Percentiles rank a stretch among this genome's conserved stretches.
Conservation (phyloP, 352 stramenopile genomes). For the Hyaloperonospora brassicae region DNA sequence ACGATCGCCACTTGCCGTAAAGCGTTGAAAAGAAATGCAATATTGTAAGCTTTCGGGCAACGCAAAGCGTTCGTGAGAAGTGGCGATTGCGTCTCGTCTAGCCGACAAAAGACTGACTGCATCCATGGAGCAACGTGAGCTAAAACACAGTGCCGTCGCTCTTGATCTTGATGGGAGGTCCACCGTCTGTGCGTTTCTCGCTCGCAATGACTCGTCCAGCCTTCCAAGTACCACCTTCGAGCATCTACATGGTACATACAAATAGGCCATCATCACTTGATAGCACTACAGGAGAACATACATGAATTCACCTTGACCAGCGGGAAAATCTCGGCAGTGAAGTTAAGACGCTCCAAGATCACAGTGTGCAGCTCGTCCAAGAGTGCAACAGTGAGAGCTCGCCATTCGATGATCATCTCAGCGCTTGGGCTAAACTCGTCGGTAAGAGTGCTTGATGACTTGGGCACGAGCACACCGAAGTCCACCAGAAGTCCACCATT, state of each 20-base stretch:
- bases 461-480: conserved; percentile 67
- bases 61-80: no score
- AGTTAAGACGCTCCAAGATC: conserved; percentile 52
- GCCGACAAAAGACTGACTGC: no score
- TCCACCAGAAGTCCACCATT: conserved; percentile 80
- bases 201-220: conserved; percentile 74
- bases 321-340: conserved; percentile 67
- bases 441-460: conserved; percentile 42
- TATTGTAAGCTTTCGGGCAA: no score
- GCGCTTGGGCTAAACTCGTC: conserved; percentile 54
- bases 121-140: not conserved
- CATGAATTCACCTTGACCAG: conserved; percentile 61
- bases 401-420: conserved; percentile 82
- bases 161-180: conserved; percentile 77
- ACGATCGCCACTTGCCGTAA: no score
- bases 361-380: conserved; percentile 69
- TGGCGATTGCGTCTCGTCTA: no score
- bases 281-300: not conserved
- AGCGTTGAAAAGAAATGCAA: no score
- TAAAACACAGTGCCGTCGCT: conserved; percentile 85
- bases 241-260: conserved; percentile 34
- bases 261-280: not conserved
- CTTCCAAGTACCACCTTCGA: conserved; percentile 84
- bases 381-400: conserved; percentile 70
- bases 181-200: conserved; percentile 56